Evolutionary conservation across 352 stramenopile genomes (phyloP).

Genomic region (Globisporangium takayamanum): DNA sequence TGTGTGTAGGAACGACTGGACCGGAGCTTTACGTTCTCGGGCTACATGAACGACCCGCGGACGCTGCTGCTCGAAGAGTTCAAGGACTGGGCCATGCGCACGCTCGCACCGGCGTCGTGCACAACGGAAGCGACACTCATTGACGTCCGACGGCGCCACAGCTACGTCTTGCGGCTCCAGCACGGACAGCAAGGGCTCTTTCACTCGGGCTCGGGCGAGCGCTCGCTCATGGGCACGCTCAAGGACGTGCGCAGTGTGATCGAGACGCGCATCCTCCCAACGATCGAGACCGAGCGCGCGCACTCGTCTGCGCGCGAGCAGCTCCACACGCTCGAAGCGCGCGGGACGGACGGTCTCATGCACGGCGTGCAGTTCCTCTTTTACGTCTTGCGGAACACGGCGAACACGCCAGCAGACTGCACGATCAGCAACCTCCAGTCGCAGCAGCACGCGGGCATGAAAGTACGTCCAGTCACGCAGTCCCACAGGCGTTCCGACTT

Average conservation of each 20-base stretch:
- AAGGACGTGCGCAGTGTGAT: constrained; percentile 82
- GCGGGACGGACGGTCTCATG: constrained; percentile 76
- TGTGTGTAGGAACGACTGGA: constrained; percentile 54
- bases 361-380: constrained; percentile 85
- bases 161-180: constrained; percentile 70
- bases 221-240: constrained; percentile 69
- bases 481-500: neutral
- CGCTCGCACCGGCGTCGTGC: constrained; percentile 61
- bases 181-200: constrained; percentile 80
- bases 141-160: constrained; percentile 66
- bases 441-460: constrained; percentile 81
- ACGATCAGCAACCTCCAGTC: constrained; percentile 79
- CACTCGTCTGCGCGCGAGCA: constrained; percentile 80
- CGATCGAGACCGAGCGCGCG: constrained; percentile 74
- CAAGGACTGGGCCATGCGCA: constrained; percentile 82
- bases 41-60: constrained; percentile 80
- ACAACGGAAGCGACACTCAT: constrained; percentile 75
- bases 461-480: constrained; percentile 9
- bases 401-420: constrained; percentile 77
- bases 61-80: constrained; percentile 82
- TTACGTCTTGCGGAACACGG: constrained; percentile 78
- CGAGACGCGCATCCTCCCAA: constrained; percentile 64
- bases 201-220: constrained; percentile 65
- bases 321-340: constrained; percentile 67
- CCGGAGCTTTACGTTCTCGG: constrained; percentile 60